Base-by-base conservation (phyloP, 805 yeast genomes). In the Metschnikowia santaceciliae region DNA sequence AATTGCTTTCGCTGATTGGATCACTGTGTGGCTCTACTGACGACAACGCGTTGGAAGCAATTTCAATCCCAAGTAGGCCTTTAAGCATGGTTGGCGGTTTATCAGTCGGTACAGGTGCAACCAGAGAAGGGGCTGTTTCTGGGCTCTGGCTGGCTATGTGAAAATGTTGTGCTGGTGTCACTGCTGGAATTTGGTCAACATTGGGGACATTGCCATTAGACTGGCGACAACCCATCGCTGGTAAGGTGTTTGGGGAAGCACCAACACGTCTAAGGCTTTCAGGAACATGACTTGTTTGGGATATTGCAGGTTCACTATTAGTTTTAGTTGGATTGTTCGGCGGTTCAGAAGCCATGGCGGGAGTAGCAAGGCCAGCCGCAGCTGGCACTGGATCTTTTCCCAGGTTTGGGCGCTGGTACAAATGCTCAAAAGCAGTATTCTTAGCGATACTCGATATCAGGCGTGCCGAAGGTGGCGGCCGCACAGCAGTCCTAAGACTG, bases 361-460 rank as follows among this genome's bases (percentile, higher is more conserved):
- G 32, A n/a, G 42, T 23, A 26, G 17, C 15, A 30, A 33, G 43
- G 13, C 34, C 13, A 10, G 15, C 6, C 8, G 43, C 22, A 40
- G 14, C 34, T 15, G 4, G 22, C 13, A 14, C 22, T 11, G 43
- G 13, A 14, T 42, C 34, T 4, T 42, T 42, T 4, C 11, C 26
- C 15, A 11, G 8, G 30, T 20, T 26, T 30, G 11, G 46, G 17
- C 38, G 46, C 30, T 19, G 38, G 22, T 42, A 17, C 30, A 42
- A 20, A n/a, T 7, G 15, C 15, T 53, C 58, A 13, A 62, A 38
- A 11, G 55, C 47, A 60, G 65, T 63, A 38, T 54, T 53, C 14
- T 50, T 55, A 1, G 64, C 58, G 23, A 50, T 51, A 6, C 61
- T 60, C 33, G 61, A 58, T 6, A 62, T 41, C 8, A 32, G 38